These are phyloP conservation scores for Phialemoniopsis sp. DNA, from an alignment of 2,329 filamentous ascomycete genomes.

Conservation along the genomic window DNA sequence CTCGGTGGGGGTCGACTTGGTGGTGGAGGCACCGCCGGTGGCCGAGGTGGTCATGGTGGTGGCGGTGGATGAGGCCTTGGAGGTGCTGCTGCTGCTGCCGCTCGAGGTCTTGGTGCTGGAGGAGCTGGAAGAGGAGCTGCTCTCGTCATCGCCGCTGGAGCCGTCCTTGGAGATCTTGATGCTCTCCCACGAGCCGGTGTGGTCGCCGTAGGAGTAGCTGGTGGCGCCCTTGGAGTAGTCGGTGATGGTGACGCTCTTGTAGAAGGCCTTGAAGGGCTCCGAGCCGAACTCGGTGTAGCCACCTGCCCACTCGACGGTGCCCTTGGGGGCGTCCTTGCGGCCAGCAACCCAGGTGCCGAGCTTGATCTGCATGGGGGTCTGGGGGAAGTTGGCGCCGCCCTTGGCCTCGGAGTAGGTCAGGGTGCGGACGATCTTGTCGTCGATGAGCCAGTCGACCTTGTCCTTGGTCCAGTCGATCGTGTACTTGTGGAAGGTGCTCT, in stretches of 20 bases:
- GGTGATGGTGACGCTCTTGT: constrained; percentile 49
- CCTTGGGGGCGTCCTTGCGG: constrained; percentile 39
- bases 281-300: constrained; percentile 49
- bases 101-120: constrained; percentile 17
- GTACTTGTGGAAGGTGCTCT: constrained; percentile 57
- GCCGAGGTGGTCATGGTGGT: constrained; percentile 12
- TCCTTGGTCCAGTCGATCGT: constrained; percentile 62
- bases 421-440: constrained; percentile 40
- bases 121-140: constrained; percentile 6
- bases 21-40: constrained; percentile 2
- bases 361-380: constrained; percentile 66
- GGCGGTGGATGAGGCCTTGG: constrained; percentile 18
- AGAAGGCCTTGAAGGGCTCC: constrained; percentile 51
- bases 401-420: constrained; percentile 39
- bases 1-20: constrained; percentile 3
- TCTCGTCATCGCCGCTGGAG: constrained; percentile 8
- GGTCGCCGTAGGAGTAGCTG: constrained; percentile 48
- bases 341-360: constrained; percentile 55
- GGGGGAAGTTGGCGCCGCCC: constrained; percentile 58
- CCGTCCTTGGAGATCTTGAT: constrained; percentile 43
- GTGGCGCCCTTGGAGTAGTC: constrained; percentile 47
- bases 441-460: constrained; percentile 55
- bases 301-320: constrained; percentile 65
- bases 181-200: constrained; percentile 43
- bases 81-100: constrained; percentile 15